Conservation (phyloP, 1,284 basidiomycete species). For the Melampsora larici-populina region DNA sequence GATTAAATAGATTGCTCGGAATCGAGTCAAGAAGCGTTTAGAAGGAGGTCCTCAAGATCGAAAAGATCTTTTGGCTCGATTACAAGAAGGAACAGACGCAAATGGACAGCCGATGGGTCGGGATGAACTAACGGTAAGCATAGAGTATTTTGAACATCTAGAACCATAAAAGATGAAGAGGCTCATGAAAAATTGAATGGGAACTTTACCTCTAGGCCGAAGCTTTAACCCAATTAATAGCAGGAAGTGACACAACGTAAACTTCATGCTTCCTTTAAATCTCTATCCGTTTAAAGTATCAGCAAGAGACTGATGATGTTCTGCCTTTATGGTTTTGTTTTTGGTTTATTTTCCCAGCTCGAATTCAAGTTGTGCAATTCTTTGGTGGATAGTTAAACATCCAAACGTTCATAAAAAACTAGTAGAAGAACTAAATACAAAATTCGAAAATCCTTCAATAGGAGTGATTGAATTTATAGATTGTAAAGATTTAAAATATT, state of each 20-base stretch:
- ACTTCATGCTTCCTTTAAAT: constrained; percentile 75
- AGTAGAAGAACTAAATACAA: constrained; percentile 74
- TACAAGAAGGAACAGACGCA: constrained; percentile 72
- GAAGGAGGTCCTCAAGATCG: constrained; percentile 62
- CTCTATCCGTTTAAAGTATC: constrained; percentile 62
- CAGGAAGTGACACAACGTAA: constrained; percentile 53
- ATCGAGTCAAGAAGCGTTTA: constrained; percentile 72
- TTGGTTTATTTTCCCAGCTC: constrained; percentile 9
- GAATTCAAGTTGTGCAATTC: constrained; percentile 61
- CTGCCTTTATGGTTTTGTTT: no score
- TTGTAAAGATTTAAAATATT: constrained; percentile 47
- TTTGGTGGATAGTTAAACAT: constrained; percentile 72
- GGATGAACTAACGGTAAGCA: constrained; percentile 80
- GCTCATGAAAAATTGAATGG: no score
- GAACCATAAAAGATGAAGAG: background rate
- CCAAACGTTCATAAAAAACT: constrained; percentile 67
- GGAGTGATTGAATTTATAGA: constrained; percentile 47
- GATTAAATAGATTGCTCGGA: constrained; percentile 63
- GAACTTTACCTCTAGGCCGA: constrained; percentile 20
- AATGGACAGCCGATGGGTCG: constrained; percentile 72
- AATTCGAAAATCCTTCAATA: constrained; percentile 62
- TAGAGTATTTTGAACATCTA: no score
- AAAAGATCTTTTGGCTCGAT: constrained; percentile 72
- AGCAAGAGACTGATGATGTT: background rate
- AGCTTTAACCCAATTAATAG: constrained; percentile 34